Base-by-base conservation (phyloP, 1,284 basidiomycete species). In the Omphalotus olearius region DNA sequence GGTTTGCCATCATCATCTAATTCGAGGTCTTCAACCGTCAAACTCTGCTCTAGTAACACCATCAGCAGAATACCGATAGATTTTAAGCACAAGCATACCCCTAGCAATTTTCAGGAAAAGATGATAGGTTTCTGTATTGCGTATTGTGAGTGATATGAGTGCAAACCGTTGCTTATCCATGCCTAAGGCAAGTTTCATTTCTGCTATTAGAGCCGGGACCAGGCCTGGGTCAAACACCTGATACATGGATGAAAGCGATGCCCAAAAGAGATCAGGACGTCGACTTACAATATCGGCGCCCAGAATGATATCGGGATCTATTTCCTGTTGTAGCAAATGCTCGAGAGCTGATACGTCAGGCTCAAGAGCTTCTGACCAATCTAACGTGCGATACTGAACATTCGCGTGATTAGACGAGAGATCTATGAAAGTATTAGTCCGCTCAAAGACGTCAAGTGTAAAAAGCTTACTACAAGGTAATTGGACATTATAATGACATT, bases 221-320 rank as follows among this genome's bases (percentile, higher is more conserved):
- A 88, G 70, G 10, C 64, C 65, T 3, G 83, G 82, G 58, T 89
- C 85, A 59, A 85, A 91, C 3, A 87, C 79, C 88, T 91, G 49
- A 28, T 20, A 1, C 18, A 38, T 20, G 23, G 13, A 33, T 18
- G 11, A 16, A 39, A n/a, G 25, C 20, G 13, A 36, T 20, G 18
- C n/a, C n/a, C n/a, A 20, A 16, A 36, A 35, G 52, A 13, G 25
- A 11, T 11, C 23, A 43, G 33, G 35, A 9, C 16, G 26, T 33
- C 3, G 28, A 66, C 68, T 48, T 50, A 87, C 87, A 41, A 90
- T 70, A 61, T 91, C 88, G 35, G 88, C 83, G 11, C 86, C 87
- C 1, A 91, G 59, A 25, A 91, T 69, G 1, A 88, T 50, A 41
- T 86, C 79, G 2, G 76, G 69, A 18, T 71, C 60, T 3, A 75